Conservation (phyloP, 2,329 filamentous ascomycete genomes). For the Onygena corvina region DNA sequence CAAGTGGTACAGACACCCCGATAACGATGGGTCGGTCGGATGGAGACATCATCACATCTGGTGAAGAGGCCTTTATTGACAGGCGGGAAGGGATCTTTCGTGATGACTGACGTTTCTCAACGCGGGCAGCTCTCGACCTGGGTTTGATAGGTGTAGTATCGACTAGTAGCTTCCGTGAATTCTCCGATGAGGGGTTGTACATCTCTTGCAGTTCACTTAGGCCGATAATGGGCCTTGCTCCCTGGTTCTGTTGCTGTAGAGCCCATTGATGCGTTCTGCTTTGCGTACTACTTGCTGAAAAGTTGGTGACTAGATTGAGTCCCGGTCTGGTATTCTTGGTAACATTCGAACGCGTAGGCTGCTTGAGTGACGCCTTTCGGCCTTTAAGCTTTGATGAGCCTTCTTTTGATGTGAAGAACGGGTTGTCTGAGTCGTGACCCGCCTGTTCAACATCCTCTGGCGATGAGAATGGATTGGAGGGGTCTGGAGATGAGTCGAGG, state of each 20-base stretch:
- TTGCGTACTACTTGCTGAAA: slow-evolving; percentile 18
- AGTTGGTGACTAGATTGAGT: slow-evolving; percentile 35
- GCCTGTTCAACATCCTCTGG: slow-evolving; percentile 18
- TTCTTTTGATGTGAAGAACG: background rate
- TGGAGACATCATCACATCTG: slow-evolving; percentile 26
- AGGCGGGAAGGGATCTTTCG: slow-evolving; percentile 5
- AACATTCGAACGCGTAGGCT: background rate
- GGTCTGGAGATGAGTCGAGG: slow-evolving; percentile 19
- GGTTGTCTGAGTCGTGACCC: background rate
- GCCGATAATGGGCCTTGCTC: background rate
- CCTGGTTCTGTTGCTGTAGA: slow-evolving; percentile 4
- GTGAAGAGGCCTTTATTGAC: slow-evolving; percentile 13
- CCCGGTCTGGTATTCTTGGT: slow-evolving; percentile 24
- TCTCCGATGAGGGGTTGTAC: background rate
- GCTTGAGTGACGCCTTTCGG: background rate
- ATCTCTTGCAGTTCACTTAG: background rate
- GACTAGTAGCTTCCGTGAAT: slow-evolving; percentile 5
- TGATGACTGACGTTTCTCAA: slow-evolving; percentile 9
- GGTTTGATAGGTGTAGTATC: slow-evolving; percentile 5
- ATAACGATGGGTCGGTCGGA: slow-evolving; percentile 37
- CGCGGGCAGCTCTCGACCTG: slow-evolving; percentile 4
- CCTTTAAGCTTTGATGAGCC: background rate
- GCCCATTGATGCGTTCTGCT: background rate
- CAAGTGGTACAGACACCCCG: slow-evolving; percentile 32
- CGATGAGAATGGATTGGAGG: slow-evolving; percentile 24